Evolutionary conservation across 192 early-diverging fungal genomes (phyloP).

Genomic region (Coemansia sp.): DNA sequence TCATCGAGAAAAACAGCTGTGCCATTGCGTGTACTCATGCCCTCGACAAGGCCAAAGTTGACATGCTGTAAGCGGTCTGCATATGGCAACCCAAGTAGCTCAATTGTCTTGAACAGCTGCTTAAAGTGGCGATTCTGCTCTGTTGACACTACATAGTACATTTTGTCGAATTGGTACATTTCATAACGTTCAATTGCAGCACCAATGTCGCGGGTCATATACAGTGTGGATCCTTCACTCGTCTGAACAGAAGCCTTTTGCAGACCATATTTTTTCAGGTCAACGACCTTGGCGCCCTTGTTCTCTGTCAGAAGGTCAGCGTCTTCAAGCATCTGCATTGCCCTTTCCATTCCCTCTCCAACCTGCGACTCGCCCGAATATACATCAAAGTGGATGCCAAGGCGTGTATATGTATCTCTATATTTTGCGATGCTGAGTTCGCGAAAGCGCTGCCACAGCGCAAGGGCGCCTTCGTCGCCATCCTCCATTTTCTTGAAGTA

Average conservation of each 20-base stretch:
- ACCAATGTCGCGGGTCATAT: slow-evolving; percentile 95
- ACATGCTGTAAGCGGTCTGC: slow-evolving; percentile 81
- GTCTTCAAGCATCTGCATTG: slow-evolving; percentile 69
- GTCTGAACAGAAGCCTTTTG: too few relatives aligned
- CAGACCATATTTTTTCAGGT: too few relatives aligned
- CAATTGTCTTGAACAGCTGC: slow-evolving; percentile 91
- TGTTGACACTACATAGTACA: slow-evolving; percentile 88
- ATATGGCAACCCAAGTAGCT: slow-evolving; percentile 79
- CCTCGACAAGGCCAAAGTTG: slow-evolving; percentile 90
- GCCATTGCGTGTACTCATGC: slow-evolving; percentile 97
- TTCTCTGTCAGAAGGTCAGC: slow-evolving; percentile 65
- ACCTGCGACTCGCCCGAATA: slow-evolving; percentile 97
- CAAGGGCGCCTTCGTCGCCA: slow-evolving; percentile 75
- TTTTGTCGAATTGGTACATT: slow-evolving; percentile 84
- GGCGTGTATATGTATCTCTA: slow-evolving; percentile 82
- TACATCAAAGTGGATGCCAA: slow-evolving; percentile 88
- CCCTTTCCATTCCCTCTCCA: slow-evolving; percentile 64
- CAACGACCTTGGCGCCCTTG: slow-evolving; percentile 84
- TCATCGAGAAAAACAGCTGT: slow-evolving; percentile 95
- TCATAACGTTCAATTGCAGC: slow-evolving; percentile 89
- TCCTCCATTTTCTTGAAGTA: slow-evolving; percentile 96
- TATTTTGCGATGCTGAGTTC: slow-evolving; percentile 89
- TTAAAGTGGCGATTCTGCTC: slow-evolving; percentile 90
- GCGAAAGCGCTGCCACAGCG: slow-evolving; percentile 85
- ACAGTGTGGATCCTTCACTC: slow-evolving; percentile 88